Base-by-base conservation (phyloP, 148 eudicot species). In the Pharnaceum exiguum region DNA sequence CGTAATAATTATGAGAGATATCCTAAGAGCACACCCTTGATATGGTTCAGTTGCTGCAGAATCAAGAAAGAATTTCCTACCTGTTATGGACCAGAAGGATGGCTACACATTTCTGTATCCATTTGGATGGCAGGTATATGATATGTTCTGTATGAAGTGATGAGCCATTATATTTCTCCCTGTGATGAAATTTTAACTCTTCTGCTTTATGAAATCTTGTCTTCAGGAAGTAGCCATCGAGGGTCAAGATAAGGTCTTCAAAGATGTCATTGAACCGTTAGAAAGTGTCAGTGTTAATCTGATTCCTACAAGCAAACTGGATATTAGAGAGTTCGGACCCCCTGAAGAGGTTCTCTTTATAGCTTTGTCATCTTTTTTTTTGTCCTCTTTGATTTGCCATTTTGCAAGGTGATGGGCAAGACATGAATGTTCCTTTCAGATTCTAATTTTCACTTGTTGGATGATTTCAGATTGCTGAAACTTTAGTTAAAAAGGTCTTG, bases 11-110 rank as follows among this genome's bases (percentile, higher is more conserved):
- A 67, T 74, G 75, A 75, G 77, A 69, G 68, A 79, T 69, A 65
- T 79, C 69, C 95, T 82, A 85, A 83, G 79, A 72, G 59, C 71
- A 71, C 65, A 56, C 80, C 75, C 70, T 85, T 82, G 89, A 84
- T 82, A 73, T 91, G 90, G 71, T 66, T 87, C 96, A 93, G 98
- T 93, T 88, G 98, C 96, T 78, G 95, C 89, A 81, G 98, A 93
- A 91, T 60, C 67, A 53, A 85, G 74, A 62, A 93, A 93, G 75
- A 84, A 81, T 62, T 93, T 82, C 75, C 68, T 79, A 56, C 48
- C 76, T 15, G 89, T 83, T 63, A 73, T 60, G 21, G 98, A 93
- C 77, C 75, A 85, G 68, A 93, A 81, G 76, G 98, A 93, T 69
- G 95, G 94, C 32, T 93, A 93, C 71, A 58, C 85, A 43, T 85